phyloP scores from a whole-genome alignment of 768 basidiomycete genomes.

The Kondoa malvinella region DNA sequence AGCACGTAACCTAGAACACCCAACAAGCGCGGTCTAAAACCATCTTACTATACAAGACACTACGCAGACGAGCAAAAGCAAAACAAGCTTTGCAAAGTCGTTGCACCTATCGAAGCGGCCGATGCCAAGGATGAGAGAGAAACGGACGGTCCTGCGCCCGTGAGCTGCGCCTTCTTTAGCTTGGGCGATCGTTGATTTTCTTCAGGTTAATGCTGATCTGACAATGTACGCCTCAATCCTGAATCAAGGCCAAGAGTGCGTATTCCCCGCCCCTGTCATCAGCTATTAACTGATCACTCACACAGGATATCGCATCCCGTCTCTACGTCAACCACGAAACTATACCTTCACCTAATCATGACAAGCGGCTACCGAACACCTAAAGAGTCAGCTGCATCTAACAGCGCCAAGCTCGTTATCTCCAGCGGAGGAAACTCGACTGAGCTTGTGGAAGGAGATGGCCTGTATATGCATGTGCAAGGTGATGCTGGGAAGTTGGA shows the following conservation, averaged over 20 bases:
- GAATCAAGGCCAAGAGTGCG: slow-evolving; percentile 40
- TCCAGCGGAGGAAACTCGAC: slow-evolving; percentile 34
- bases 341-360: slow-evolving; percentile 74
- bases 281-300: too few species aligned
- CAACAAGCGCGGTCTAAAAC: slow-evolving; percentile 39
- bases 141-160: slow-evolving; percentile 61
- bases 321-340: slow-evolving; percentile 34
- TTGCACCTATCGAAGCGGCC: slow-evolving; percentile 50
- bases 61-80: slow-evolving; percentile 68
- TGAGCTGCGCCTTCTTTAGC: slow-evolving; percentile 29
- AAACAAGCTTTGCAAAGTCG: slow-evolving; percentile 52
- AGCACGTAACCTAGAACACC: too few species aligned
- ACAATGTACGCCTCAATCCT: slow-evolving; percentile 60
- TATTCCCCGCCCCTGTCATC: too few species aligned
- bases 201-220: slow-evolving; percentile 32
- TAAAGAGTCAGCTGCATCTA: slow-evolving; percentile 39
- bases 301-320: slow-evolving; percentile 44
- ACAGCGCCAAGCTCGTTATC: slow-evolving; percentile 47
- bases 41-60: slow-evolving; percentile 74
- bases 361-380: slow-evolving; percentile 48
- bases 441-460: slow-evolving; percentile 69
- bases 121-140: slow-evolving; percentile 51
- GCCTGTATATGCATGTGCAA: slow-evolving; percentile 44
- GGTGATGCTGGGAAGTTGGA: neutral
- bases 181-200: slow-evolving; percentile 38